Conservation (phyloP, 1,284 basidiomycete species). For the Leccinum solheimii region DNA sequence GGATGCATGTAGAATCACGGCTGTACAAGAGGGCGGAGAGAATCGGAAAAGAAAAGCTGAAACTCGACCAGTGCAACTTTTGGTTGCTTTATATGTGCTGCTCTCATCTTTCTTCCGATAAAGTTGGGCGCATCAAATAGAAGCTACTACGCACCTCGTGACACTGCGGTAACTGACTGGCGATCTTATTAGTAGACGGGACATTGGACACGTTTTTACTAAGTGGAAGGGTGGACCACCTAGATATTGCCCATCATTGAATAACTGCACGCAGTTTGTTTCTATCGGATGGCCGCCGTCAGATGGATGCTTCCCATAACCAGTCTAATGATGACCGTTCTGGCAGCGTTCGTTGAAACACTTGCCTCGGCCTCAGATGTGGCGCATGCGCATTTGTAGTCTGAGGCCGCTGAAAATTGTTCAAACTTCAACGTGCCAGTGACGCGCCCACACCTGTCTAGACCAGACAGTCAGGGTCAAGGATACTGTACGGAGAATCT, state of each 20-base stretch:
- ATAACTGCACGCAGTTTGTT: background rate
- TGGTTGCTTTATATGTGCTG: background rate
- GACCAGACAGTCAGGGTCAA: background rate
- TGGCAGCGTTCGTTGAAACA: background rate
- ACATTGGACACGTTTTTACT: background rate
- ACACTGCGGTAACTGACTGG: background rate
- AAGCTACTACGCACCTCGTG: background rate
- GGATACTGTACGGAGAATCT: background rate
- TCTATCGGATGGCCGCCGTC: background rate
- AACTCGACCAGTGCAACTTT: background rate
- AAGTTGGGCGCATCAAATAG: background rate
- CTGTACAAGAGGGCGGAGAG: slow-evolving; percentile 8
- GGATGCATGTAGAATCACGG: slow-evolving; percentile 14
- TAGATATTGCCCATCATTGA: background rate
- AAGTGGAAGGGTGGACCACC: background rate
- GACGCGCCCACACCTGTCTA: background rate
- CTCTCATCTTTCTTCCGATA: background rate
- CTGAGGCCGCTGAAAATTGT: background rate
- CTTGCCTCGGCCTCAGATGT: background rate
- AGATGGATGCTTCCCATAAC: background rate
- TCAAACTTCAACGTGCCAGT: background rate
- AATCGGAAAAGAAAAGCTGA: background rate
- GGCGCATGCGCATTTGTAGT: background rate
- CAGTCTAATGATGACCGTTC: background rate
- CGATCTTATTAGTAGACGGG: background rate